Base-by-base conservation (phyloP, 306 rosid species). In the Vigna trinervia region DNA sequence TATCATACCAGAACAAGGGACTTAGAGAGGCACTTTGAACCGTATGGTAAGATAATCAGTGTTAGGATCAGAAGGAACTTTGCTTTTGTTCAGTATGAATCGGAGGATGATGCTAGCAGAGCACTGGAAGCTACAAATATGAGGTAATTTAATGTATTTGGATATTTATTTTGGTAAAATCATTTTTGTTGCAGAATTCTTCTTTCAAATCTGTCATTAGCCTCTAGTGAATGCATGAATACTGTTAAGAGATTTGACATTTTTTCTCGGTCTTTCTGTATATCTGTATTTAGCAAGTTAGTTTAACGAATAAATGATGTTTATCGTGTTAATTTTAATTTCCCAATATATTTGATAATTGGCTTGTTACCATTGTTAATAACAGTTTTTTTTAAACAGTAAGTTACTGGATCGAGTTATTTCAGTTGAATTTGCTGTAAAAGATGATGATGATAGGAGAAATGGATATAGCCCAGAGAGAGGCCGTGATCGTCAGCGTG, bases 1-100 rank as follows among this genome's bases (percentile, higher is more conserved):
- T 84, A 87, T 79, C 85, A 91, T 79, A 93, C 98, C 72, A 85
- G 98, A 89, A 93, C 97, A 47, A 91, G 86, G 85, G 99, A 96
- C 83, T 84, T 96, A 90, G 99, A 96, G 92, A 89, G 93, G 86
- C 99, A 96, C 82, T 96, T 96, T 80, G 98, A 96, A 79, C 86
- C 92, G 13, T 96, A 96, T 88, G 99, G 99, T 15, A 93, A 93
- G 88, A 91, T 96, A 58, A 80, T 75, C 74, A 96, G 87, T 78
- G 99, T 93, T 73, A 91, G 99, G 86, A 96, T 92, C 67, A 86
- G 98, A 85, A 89, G 93, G 82, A 96, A 96, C 76, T 96, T 93
- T 63, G 99, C 98, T 65, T 96, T 96, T 85, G 92, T 96, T 74
- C 99, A 96, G 85, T 93, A 89, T 81, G 98, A 96, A 59, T 81